These are phyloP conservation scores for Metschnikowia orientalis DNA, from an alignment of 805 yeast genomes.

Conservation along the genomic window DNA sequence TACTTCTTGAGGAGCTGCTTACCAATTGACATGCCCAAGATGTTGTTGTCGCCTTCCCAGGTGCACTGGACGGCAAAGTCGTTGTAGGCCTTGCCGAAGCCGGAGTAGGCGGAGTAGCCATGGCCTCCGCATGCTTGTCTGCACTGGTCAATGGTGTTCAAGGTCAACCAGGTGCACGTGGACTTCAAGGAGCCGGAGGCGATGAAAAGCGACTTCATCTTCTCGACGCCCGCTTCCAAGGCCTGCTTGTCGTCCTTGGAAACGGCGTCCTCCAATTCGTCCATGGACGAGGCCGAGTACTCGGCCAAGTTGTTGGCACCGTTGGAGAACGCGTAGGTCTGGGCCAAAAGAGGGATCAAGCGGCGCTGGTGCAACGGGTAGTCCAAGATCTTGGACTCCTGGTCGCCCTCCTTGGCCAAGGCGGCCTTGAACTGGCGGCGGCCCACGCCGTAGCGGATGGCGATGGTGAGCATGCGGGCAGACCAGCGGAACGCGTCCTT, in stretches of 20 bases:
- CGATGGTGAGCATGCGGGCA: constrained; percentile 76
- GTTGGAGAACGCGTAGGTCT: constrained; percentile 70
- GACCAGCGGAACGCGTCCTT: constrained; percentile 77
- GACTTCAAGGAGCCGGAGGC: constrained; percentile 87
- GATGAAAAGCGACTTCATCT: constrained; percentile 73
- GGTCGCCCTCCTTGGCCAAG: constrained; percentile 31
- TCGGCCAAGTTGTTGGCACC: constrained; percentile 60
- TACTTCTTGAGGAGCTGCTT: constrained; percentile 62
- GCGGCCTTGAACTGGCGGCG: constrained; percentile 72
- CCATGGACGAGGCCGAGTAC: constrained; percentile 47
- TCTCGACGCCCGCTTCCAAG: constrained; percentile 47
- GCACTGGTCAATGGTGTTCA: constrained; percentile 77
- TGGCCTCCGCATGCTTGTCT: constrained; percentile 96
- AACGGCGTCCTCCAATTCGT: constrained; percentile 51
- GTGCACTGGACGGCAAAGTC: constrained; percentile 99
- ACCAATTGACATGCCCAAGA: constrained; percentile 79
- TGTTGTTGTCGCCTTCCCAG: constrained; percentile 97
- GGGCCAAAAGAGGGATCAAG: constrained; percentile 77
- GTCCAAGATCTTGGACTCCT: constrained; percentile 72
- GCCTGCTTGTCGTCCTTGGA: constrained; percentile 44
- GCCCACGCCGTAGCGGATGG: constrained; percentile 82
- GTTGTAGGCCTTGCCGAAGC: constrained; percentile 79
- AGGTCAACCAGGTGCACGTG: constrained; percentile 81
- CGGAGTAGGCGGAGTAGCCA: constrained; percentile 91
- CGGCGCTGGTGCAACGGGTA: constrained; percentile 89